phyloP scores from a whole-genome alignment of 1,284 basidiomycete species.

The Stygiomarasmius scandens region DNA sequence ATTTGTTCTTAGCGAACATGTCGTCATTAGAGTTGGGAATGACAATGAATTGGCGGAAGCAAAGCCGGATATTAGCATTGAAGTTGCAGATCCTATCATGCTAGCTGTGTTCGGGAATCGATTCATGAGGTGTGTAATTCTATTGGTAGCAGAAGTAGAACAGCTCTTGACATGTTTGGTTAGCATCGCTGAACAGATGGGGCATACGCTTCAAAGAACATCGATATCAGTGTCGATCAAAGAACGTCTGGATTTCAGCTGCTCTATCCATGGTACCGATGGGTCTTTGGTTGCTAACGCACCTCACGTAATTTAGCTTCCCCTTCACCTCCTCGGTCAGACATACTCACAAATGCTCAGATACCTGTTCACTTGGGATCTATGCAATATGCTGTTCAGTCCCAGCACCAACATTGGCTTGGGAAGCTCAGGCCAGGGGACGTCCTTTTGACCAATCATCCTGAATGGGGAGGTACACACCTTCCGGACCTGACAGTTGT shows the following conservation, averaged over 20 bases:
- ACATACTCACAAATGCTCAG: not conserved
- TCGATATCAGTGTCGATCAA: conserved; percentile 14
- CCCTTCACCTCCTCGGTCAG: not conserved
- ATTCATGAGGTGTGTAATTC: conserved; percentile 11
- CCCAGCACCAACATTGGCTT: conserved; percentile 10
- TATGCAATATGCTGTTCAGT: conserved; percentile 14
- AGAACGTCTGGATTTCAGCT: conserved; percentile 12
- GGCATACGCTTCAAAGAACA: conserved; percentile 9
- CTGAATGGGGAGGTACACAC: conserved; percentile 12
- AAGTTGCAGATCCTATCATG: conserved; percentile 12
- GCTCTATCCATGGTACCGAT: conserved; percentile 10
- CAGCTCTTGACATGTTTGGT: not conserved
- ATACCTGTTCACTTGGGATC: conserved; percentile 12
- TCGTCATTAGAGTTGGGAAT: conserved; percentile 10
- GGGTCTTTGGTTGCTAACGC: conserved; percentile 12
- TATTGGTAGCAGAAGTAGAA: not conserved
- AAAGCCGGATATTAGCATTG: not conserved
- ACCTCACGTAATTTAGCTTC: conserved; percentile 3
- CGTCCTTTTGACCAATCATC: conserved; percentile 12
- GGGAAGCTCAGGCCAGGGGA: conserved; percentile 13
- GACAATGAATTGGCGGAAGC: not conserved
- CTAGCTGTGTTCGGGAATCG: conserved; percentile 14
- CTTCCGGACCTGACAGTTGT: conserved; percentile 12
- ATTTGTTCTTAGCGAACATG: conserved; percentile 8
- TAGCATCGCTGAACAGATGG: conserved; percentile 17